phyloP scores from a whole-genome alignment of 2,329 filamentous ascomycete genomes.

The Ophioceras dolichostomum region DNA sequence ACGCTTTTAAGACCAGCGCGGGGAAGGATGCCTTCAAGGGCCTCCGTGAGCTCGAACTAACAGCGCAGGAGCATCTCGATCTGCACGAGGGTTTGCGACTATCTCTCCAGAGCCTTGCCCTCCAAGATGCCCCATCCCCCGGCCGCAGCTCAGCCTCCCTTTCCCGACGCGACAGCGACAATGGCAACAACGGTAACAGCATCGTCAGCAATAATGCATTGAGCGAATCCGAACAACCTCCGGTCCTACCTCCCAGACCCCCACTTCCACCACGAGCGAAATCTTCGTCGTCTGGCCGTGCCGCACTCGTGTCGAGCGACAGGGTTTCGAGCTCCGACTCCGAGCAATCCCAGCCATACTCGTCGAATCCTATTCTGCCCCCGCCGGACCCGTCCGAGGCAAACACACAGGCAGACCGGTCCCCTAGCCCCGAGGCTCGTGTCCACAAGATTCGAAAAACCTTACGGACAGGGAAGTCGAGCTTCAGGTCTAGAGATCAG shows the following conservation, averaged over 20 bases:
- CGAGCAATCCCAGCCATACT: not conserved
- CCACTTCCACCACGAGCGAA: slow-evolving; percentile 28
- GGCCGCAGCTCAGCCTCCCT: slow-evolving; percentile 11
- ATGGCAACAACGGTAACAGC: too few species aligned
- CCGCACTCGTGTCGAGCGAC: not conserved
- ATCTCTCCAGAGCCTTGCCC: slow-evolving; percentile 35
- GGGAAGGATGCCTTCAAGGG: slow-evolving; percentile 76
- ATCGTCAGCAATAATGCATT: too few species aligned
- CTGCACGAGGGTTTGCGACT: slow-evolving; percentile 69
- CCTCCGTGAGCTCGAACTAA: slow-evolving; percentile 68
- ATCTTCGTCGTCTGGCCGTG: not conserved
- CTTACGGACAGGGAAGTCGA: slow-evolving; percentile 34
- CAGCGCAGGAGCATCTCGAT: slow-evolving; percentile 89
- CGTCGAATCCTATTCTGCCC: not conserved
- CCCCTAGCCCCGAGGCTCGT: slow-evolving; percentile 48
- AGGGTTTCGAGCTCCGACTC: slow-evolving; percentile 2
- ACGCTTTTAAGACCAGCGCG: slow-evolving; percentile 50
- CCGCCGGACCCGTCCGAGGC: not conserved
- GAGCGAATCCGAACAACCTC: too few species aligned
- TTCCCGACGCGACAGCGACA: slow-evolving; percentile 6
- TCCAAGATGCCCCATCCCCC: slow-evolving; percentile 4
- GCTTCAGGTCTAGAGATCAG: slow-evolving; percentile 5
- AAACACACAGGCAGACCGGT: slow-evolving; percentile 15
- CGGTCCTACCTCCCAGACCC: slow-evolving; percentile 69
- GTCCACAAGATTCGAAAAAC: slow-evolving; percentile 52